Percentiles rank a stretch among this genome's conserved stretches.
Evolutionary conservation across 768 basidiomycete species (phyloP).

Genomic region (Leucocoprinus leucothites): DNA sequence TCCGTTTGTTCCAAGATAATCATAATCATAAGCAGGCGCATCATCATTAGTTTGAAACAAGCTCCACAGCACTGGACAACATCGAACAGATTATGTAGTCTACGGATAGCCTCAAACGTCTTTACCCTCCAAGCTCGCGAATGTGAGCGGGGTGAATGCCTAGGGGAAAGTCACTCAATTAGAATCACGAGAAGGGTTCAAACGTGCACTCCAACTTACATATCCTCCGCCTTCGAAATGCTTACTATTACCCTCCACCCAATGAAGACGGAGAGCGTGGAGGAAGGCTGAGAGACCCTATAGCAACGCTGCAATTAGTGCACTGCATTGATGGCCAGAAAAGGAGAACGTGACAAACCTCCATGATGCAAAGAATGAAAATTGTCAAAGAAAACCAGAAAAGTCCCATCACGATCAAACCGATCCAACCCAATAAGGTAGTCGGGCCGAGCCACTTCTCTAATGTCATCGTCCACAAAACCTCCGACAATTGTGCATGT

Average conservation of each 20-base stretch:
- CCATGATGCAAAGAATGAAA: constrained; percentile 87
- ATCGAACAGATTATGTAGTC: background rate
- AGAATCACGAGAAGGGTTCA: constrained; percentile 21
- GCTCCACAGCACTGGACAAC: background rate
- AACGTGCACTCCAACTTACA: constrained; percentile 47
- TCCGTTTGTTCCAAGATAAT: background rate
- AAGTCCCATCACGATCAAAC: constrained; percentile 43
- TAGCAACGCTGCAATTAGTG: constrained; percentile 12
- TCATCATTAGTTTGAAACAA: background rate
- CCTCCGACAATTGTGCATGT: constrained; percentile 95
- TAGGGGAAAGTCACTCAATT: constrained; percentile 24
- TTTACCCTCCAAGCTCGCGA: constrained; percentile 37
- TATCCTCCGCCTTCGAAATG: constrained; percentile 89
- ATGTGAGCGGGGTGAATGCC: constrained; percentile 49
- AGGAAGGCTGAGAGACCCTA: constrained; percentile 94
- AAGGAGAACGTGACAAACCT: constrained; percentile 52
- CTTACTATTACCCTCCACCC: constrained; percentile 98
- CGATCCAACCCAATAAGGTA: constrained; percentile 60
- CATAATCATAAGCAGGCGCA: background rate
- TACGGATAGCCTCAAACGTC: constrained; percentile 24
- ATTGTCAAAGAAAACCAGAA: constrained; percentile 85
- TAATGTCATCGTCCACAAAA: constrained; percentile 88
- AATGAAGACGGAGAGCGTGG: constrained; percentile 94
- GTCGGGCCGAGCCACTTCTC: constrained; percentile 55
- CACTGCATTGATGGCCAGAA: background rate